phyloP scores from a whole-genome alignment of 768 basidiomycete species.

The Tylopilus sp. region DNA sequence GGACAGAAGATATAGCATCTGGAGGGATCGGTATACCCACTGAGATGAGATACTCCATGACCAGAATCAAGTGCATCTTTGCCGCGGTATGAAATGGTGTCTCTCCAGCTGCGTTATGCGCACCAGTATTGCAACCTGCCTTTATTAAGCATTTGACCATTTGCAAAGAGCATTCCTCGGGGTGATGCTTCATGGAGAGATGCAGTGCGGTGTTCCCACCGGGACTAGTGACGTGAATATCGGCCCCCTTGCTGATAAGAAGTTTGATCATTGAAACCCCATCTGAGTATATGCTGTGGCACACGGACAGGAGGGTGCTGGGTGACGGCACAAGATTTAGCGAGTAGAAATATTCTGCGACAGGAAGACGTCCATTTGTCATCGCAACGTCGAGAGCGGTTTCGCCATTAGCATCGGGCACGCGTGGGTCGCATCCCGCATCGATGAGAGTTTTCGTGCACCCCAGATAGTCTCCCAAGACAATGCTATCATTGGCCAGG shows the following conservation, averaged over 20 bases:
- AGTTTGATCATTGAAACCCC: background rate
- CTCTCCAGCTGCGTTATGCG: background rate
- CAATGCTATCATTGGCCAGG: no score
- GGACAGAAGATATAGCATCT: background rate
- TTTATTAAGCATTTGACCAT: background rate
- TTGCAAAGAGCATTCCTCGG: background rate
- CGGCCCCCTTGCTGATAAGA: constrained; percentile 2
- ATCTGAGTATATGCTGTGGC: no score
- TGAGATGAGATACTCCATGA: no score
- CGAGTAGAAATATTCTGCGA: background rate
- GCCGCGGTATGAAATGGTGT: background rate
- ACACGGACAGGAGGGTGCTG: background rate
- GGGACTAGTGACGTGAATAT: background rate
- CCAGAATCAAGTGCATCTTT: background rate
- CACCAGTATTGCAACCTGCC: background rate
- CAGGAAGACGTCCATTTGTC: background rate
- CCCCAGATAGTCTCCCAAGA: no score
- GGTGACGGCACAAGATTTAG: background rate
- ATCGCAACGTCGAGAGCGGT: background rate
- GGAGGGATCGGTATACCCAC: background rate
- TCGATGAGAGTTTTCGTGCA: background rate
- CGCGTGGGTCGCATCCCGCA: background rate
- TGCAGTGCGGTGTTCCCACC: background rate
- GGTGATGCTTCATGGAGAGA: background rate
- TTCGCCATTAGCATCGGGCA: background rate